A percentile compares a stretch with the other conserved stretches of the same genome.
These are phyloP conservation scores for Pezicula carpinea DNA, from an alignment of 2,329 filamentous ascomycete genomes.

Conservation along the genomic window DNA sequence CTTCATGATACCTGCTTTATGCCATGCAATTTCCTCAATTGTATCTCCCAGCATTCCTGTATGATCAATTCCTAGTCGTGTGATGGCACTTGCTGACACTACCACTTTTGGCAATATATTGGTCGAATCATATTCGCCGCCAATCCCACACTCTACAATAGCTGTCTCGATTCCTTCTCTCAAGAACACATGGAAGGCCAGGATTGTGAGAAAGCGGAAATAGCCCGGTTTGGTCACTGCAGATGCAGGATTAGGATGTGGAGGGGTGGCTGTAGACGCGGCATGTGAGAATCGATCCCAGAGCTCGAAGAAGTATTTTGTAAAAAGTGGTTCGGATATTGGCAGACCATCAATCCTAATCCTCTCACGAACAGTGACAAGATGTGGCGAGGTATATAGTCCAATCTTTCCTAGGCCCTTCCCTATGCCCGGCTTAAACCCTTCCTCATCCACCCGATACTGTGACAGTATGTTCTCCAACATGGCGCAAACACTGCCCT, in stretches of 20 bases:
- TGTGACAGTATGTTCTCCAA: conserved; percentile 57
- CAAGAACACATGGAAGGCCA: conserved; percentile 82
- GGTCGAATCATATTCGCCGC: conserved; percentile 88
- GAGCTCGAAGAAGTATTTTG: conserved; percentile 62
- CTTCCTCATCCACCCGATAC: conserved; percentile 32
- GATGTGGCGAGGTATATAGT: conserved; percentile 65
- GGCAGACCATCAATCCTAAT: conserved; percentile 58
- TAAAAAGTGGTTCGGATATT: conserved; percentile 54
- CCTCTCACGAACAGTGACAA: conserved; percentile 63
- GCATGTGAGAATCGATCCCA: conserved; percentile 49
- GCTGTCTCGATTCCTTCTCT: conserved; percentile 71
- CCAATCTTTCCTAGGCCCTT: conserved; percentile 38
- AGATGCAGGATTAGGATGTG: conserved; percentile 8
- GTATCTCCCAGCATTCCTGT: conserved; percentile 74
- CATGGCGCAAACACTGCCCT: conserved; percentile 68
- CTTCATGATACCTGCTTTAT: conserved; percentile 88
- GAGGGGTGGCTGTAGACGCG: conserved; percentile 27
- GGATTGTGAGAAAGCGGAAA: conserved; percentile 84
- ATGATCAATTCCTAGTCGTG: conserved; percentile 83
- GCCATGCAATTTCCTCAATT: conserved; percentile 81
- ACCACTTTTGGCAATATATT: conserved; percentile 64
- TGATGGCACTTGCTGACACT: conserved; percentile 64
- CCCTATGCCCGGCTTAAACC: conserved; percentile 3
- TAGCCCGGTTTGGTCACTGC: conserved; percentile 68
- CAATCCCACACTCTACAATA: conserved; percentile 89